Base-by-base conservation (phyloP, 2,329 filamentous ascomycete species). In the Nemania abortiva region DNA sequence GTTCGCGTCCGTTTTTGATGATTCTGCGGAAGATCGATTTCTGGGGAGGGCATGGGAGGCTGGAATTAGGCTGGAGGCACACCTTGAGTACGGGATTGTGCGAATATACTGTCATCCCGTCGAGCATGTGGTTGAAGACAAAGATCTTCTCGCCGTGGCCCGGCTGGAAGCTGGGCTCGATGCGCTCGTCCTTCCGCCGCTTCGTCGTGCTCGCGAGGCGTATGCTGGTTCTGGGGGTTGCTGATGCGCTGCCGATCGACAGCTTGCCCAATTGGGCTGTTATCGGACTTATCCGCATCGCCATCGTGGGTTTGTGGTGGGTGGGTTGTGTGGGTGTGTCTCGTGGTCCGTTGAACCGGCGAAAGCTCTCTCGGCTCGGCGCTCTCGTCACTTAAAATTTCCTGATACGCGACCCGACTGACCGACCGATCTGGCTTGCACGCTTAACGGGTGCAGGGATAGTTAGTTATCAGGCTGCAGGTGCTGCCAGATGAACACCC, bases 71-170 rank as follows among this genome's bases (percentile, higher is more conserved):
- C 6, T 37, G 34, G 34, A 11, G 34, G 34, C 39, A 42, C 75
- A 88, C 86, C 73, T 85, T 79, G 10, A 88, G 66, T 3, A 80
- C 78, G 20, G 82, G 79, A 24, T 78, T 78, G 74, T 84, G 84
- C 58, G 85, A 87, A 78, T 88, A 89, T 64, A 89, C 81, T 57
- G 87, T 82, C 77, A 87, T 81, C 55, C 87, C 82, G 18, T 83
- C 80, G 63, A 82, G 75, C 63, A 87, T 79, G 77, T 89, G 83
- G 74, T 81, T 79, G 75, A 84, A 88, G 62, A 89, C 78, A 83
- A 84, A 90, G 75, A 90, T 87, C 75, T 85, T 83, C 81, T 89
- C 86, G 75, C 87, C 87, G 68, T 88, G 86, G 68, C 81, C 82
- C 49, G 81, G 75, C 20, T 63, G 58, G 70, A 77, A 79, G 47